Evolutionary conservation across 257 asterid species (phyloP), one percentile per base, ranked within the genome.

Genomic region (Salvia splendens): DNA sequence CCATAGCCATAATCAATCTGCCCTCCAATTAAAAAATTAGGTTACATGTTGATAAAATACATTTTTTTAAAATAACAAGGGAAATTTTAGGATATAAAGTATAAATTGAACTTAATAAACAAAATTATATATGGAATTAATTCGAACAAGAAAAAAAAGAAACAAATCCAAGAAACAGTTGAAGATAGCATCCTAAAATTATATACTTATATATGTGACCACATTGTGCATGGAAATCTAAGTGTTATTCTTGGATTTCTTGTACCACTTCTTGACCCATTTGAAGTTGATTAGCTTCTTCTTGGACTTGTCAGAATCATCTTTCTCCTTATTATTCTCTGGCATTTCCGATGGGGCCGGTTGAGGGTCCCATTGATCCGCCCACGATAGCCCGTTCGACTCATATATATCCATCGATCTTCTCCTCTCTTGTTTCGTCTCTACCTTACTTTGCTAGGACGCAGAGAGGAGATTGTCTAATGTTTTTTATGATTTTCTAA

Each of bases 301-400:
- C 74, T 73, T 83, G 68, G 65, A 53, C 75, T 84, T 81, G 28
- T 53, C 64, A 12, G 78, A 54, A 40, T 77, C 82, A 14, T 83
- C 70, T 61, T 77, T 77, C 0, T 66, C 67, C 54, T 78, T 81
- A 68, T 74, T 81, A 68, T 74, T 78, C 51, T 76, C 76, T 1
- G 68, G 70, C n/a, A 73, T 49, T 48, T 79, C 83, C 0, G 85
- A 69, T 15, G 89, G 83, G 6, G 81, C 62, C 41, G 96, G 94
- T 24, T 89, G 83, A 4, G 96, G 96, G 65, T 85, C 96, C 98
- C 98, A 92, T 46, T 92, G 96, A 61, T 92, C 98, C 5, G 98
- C 96, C 98, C 98, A 92, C 8, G 96, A 87, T 17, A 80, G 76
- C 71, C 96, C 98, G 6, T 83, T 84, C 3, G 95, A 70, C 47